Evolutionary conservation across 352 stramenopile genomes (phyloP).

Genomic region (Phytophthora palmivora): DNA sequence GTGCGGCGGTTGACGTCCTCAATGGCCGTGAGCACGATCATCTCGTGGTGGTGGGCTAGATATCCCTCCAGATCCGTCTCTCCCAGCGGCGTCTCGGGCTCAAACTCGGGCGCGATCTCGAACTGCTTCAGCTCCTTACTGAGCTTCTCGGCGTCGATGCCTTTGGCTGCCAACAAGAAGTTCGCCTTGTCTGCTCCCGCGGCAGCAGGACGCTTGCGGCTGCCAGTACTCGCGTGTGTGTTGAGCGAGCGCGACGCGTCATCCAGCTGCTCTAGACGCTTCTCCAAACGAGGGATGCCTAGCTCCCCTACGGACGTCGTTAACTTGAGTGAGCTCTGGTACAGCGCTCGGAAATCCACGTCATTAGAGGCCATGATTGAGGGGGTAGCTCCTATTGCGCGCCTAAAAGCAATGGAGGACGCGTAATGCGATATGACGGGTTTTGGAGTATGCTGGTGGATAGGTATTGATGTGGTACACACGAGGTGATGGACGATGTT

Average conservation of each 20-base stretch:
- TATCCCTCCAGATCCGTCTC: slow-evolving; percentile 90
- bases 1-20: slow-evolving; percentile 87
- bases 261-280: slow-evolving; percentile 84
- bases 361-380: slow-evolving; percentile 53
- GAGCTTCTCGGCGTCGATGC: slow-evolving; percentile 90
- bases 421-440: slow-evolving; percentile 16
- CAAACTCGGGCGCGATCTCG: slow-evolving; percentile 77
- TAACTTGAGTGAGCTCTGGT: slow-evolving; percentile 89
- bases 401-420: slow-evolving; percentile 31
- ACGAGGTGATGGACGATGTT: neutral
- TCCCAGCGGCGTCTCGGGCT: slow-evolving; percentile 82
- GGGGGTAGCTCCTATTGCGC: slow-evolving; percentile 8
- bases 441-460: slow-evolving; percentile 3
- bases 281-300: slow-evolving; percentile 79
- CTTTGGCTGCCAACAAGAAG: slow-evolving; percentile 84
- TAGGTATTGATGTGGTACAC: slow-evolving; percentile 10
- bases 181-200: slow-evolving; percentile 72
- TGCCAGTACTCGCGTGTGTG: slow-evolving; percentile 28
- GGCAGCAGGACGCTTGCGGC: slow-evolving; percentile 63
- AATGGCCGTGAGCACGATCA: slow-evolving; percentile 92
- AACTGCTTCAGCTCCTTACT: slow-evolving; percentile 84
- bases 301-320: slow-evolving; percentile 79
- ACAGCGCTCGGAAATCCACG: slow-evolving; percentile 86
- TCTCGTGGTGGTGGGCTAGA: slow-evolving; percentile 91
- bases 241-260: slow-evolving; percentile 64